phyloP scores from a whole-genome alignment of 192 early-diverging fungal species.

The Oehlia diaphana region DNA sequence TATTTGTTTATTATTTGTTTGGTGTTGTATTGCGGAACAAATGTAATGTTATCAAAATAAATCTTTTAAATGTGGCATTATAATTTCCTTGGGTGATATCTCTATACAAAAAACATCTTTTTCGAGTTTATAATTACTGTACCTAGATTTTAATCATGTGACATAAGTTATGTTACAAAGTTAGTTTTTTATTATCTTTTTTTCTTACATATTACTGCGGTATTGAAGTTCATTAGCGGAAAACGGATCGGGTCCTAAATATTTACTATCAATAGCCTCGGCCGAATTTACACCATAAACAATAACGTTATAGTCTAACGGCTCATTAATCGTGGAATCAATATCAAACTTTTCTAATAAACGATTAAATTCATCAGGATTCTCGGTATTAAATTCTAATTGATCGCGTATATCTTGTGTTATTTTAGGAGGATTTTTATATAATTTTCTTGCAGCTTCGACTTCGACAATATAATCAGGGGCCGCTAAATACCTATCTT shows the following conservation, averaged over 20 bases:
- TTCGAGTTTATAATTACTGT: too few species aligned
- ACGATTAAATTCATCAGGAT: background rate
- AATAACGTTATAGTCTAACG: background rate
- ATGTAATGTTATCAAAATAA: too few species aligned
- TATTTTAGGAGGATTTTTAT: conserved; percentile 3
- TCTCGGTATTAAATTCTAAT: background rate
- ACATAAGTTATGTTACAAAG: too few species aligned
- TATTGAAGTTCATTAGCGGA: background rate
- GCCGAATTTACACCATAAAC: background rate
- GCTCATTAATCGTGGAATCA: background rate
- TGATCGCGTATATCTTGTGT: background rate
- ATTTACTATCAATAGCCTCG: background rate
- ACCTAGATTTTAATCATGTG: too few species aligned
- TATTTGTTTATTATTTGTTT: too few species aligned
- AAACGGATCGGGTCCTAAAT: conserved; percentile 7
- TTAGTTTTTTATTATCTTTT: too few species aligned
- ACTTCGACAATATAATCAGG: background rate
- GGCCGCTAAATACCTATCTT: background rate
- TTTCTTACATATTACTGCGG: too few species aligned
- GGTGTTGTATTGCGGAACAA: too few species aligned
- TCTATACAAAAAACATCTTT: too few species aligned
- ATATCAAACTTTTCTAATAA: background rate
- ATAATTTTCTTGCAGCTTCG: background rate
- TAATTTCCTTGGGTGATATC: too few species aligned
- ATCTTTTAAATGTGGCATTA: too few species aligned